Percentiles rank a stretch among this genome's conserved stretches.
These are phyloP conservation scores for Pseudoneurospora amorphoporcata DNA, from an alignment of 495 filamentous ascomycete genomes.

Conservation along the genomic window DNA sequence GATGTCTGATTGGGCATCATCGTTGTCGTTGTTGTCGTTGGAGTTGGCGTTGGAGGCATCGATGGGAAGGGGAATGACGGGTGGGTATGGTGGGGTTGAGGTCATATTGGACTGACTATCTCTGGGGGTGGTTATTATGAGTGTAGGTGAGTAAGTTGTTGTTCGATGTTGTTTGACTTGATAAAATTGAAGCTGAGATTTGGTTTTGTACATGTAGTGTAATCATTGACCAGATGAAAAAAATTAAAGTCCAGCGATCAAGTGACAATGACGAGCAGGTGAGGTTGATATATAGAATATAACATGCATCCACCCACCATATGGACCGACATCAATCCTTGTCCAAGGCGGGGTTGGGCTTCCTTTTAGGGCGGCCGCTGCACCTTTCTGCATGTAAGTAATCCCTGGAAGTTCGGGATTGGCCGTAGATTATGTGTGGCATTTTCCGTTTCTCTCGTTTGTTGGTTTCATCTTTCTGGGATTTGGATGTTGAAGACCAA, in stretches of 20 bases:
- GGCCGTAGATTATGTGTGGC: neutral
- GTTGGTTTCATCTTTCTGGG: neutral
- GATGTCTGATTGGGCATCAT: neutral
- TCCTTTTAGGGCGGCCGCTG: neutral
- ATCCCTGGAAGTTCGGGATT: neutral
- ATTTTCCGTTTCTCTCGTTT: neutral
- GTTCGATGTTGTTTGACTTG: neutral
- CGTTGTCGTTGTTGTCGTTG: neutral
- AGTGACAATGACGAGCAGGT: neutral
- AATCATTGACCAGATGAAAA: neutral
- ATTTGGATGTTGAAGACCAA: neutral
- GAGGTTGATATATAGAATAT: neutral
- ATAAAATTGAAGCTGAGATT: neutral
- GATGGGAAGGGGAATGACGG: neutral
- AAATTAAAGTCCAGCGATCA: neutral
- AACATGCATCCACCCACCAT: neutral
- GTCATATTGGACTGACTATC: neutral
- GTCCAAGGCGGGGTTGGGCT: neutral
- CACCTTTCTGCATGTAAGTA: neutral
- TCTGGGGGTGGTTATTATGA: neutral
- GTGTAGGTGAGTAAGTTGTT: neutral
- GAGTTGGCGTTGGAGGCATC: neutral
- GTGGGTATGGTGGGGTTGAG: neutral
- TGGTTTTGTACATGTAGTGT: neutral
- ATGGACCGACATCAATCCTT: neutral